A percentile compares a stretch with the other conserved stretches of the same genome.
Conservation (phyloP, 495 filamentous ascomycete species). For the Rostrohypoxylon terebratum region DNA sequence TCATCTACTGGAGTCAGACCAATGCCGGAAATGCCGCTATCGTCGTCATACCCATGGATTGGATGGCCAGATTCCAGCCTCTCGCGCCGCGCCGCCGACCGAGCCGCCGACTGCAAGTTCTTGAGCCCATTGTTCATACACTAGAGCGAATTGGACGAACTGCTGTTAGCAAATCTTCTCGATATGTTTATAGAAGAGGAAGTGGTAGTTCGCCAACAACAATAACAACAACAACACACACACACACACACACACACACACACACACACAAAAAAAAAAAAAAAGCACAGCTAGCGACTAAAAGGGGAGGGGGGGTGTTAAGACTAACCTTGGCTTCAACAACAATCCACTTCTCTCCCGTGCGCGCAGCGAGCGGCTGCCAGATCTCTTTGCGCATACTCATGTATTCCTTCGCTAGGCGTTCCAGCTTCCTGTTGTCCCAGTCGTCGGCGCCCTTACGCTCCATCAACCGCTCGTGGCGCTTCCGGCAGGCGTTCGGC, state of each 20-base stretch:
- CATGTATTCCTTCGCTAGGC: conserved; percentile 74
- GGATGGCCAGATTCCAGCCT: conserved; percentile 59
- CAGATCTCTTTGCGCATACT: conserved; percentile 77
- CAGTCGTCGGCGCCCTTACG: conserved; percentile 72
- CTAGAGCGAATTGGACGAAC: conserved; percentile 47
- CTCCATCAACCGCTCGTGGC: conserved; percentile 80
- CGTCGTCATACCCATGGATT: conserved; percentile 61
- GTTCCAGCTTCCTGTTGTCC: conserved; percentile 74
- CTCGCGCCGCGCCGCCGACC: conserved; percentile 63
- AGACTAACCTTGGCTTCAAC: conserved; percentile 75
- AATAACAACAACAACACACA: no score
- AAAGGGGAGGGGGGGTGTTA: neutral
- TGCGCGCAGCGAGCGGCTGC: conserved; percentile 68
- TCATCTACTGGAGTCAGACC: conserved; percentile 64
- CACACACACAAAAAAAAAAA: no score
- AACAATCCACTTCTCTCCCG: conserved; percentile 76
- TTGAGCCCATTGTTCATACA: conserved; percentile 70
- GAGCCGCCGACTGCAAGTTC: conserved; percentile 66
- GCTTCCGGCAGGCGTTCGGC: conserved; percentile 81
- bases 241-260: no score
- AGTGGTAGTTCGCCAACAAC: neutral
- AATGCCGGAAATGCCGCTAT: conserved; percentile 61
- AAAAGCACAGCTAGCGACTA: no score
- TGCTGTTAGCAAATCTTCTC: neutral
- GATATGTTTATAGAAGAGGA: neutral